Conservation (phyloP, 2,329 filamentous ascomycete species). For the Epichloe gansuensis region DNA sequence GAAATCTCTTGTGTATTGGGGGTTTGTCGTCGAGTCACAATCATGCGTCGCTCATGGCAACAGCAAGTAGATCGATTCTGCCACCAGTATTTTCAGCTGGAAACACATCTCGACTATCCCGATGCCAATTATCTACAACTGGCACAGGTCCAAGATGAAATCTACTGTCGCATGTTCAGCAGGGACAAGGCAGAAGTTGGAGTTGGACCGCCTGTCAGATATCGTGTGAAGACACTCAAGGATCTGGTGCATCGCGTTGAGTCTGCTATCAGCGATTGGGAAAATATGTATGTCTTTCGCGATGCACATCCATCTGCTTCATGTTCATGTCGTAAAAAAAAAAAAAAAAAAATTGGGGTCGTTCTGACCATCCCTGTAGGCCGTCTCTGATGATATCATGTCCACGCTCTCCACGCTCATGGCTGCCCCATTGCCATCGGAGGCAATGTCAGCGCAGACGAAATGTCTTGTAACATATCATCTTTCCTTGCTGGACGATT, state of each 20-base stretch:
- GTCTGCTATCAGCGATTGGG: conserved; percentile 63
- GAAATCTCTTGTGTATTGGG: not conserved
- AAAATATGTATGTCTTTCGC: conserved; percentile 63
- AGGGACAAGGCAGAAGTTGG: conserved; percentile 39
- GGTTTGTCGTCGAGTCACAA: not conserved
- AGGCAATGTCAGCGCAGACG: conserved; percentile 53
- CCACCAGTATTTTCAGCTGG: conserved; percentile 69
- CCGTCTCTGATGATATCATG: conserved; percentile 73
- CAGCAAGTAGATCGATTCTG: conserved; percentile 40
- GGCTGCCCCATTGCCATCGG: conserved; percentile 48
- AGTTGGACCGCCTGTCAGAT: conserved; percentile 53
- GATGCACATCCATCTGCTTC: not conserved
- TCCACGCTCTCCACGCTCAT: conserved; percentile 53
- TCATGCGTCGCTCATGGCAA: conserved; percentile 1
- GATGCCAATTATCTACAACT: conserved; percentile 43
- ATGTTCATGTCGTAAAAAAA: not conserved
- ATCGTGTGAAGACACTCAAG: conserved; percentile 63
- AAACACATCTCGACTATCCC: conserved; percentile 54
- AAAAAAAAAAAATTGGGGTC: not conserved
- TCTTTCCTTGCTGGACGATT: conserved; percentile 22
- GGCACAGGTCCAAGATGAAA: conserved; percentile 48
- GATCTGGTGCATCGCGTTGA: conserved; percentile 59
- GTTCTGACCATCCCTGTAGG: conserved; percentile 39
- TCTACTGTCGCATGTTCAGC: conserved; percentile 58
- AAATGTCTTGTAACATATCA: conserved; percentile 67